A percentile compares a stretch with the other conserved stretches of the same genome.
Conservation (phyloP, 176 grass and related monocot genomes). For the Pharus latifolius region DNA sequence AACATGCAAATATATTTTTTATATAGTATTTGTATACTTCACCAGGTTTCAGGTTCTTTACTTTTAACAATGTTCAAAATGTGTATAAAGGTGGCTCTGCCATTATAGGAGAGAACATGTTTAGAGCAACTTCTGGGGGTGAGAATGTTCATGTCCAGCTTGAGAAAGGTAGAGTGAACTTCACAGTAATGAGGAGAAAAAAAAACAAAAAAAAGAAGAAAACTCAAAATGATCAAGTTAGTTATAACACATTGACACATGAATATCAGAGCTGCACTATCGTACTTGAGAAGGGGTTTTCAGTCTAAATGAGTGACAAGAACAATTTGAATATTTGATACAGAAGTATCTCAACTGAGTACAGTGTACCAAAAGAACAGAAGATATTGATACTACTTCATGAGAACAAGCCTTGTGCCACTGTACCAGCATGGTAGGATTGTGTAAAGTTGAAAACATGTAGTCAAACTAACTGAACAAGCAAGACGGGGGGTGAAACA, state of each 20-base stretch:
- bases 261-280: background rate
- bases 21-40: too few species aligned
- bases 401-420: background rate
- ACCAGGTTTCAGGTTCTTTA: background rate
- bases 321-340: background rate
- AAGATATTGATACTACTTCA: background rate
- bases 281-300: background rate
- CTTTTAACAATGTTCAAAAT: background rate
- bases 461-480: conserved; percentile 2
- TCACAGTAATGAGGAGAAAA: background rate
- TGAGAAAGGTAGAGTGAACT: too few species aligned
- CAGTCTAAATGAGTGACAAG: background rate
- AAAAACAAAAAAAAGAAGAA: background rate
- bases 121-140: background rate
- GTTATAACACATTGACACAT: conserved; percentile 1
- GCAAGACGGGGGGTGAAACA: conserved; percentile 16
- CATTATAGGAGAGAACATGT: background rate
- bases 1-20: too few species aligned
- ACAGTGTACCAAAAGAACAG: background rate
- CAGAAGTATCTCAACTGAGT: too few species aligned
- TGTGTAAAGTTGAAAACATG: conserved; percentile 14
- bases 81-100: background rate
- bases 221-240: background rate
- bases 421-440: background rate
- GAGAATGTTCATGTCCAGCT: too few species aligned